phyloP scores from a whole-genome alignment of 2,329 filamentous ascomycete species.

The Colletotrichum sidae region DNA sequence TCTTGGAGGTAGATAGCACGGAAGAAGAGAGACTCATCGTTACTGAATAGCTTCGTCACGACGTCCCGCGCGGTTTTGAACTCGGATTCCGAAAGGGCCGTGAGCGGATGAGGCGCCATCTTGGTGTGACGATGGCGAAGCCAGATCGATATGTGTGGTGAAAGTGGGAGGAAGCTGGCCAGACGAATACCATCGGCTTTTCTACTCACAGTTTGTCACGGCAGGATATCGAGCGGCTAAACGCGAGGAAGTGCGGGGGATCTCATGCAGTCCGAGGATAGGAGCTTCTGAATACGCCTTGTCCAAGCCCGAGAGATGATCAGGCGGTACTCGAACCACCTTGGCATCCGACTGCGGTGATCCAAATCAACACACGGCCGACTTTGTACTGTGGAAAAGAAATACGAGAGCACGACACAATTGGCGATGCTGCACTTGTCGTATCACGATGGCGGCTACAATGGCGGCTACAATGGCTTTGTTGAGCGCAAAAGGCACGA shows the following conservation, averaged over 20 bases:
- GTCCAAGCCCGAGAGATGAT: not conserved
- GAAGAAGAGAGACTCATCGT: constrained; percentile 48
- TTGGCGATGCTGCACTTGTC: no score
- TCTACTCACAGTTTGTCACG: no score
- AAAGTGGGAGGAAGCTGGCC: no score
- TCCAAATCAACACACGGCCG: no score
- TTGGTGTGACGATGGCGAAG: not conserved
- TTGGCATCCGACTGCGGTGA: constrained; percentile 3
- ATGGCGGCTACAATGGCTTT: not conserved
- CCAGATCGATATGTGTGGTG: no score
- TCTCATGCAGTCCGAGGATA: constrained; percentile 17
- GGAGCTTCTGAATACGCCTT: constrained; percentile 9
- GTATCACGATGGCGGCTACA: not conserved
- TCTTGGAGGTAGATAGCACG: constrained; percentile 74
- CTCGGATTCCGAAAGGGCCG: constrained; percentile 62
- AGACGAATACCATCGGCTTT: no score
- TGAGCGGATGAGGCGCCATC: constrained; percentile 56
- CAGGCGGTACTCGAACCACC: not conserved
- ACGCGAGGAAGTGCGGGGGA: constrained; percentile 19
- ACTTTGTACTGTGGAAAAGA: no score
- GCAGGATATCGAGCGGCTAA: not conserved
- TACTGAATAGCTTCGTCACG: constrained; percentile 49
- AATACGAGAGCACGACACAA: no score
- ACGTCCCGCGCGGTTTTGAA: constrained; percentile 59
- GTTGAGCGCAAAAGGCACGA: no score